phyloP scores from a whole-genome alignment of 306 rosid genomes.

The Quercus engelmannii region DNA sequence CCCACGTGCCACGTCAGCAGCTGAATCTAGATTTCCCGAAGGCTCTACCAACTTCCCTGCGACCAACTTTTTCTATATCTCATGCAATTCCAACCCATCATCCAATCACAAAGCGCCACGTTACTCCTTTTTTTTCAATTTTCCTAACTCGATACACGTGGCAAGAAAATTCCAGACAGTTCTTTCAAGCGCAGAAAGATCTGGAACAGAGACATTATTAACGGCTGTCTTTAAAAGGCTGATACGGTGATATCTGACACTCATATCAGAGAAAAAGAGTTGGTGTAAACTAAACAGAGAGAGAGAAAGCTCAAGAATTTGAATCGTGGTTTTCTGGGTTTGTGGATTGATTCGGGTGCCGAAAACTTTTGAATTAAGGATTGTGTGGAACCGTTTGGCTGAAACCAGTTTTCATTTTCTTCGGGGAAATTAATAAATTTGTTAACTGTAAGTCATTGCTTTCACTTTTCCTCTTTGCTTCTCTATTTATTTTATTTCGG shows the following conservation, averaged over 20 bases:
- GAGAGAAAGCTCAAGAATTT: not conserved
- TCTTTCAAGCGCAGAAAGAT: conserved; percentile 37
- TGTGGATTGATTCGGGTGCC: conserved; percentile 43
- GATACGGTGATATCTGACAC: not conserved
- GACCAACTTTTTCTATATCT: not conserved
- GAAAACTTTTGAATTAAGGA: conserved; percentile 47
- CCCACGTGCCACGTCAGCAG: too few species aligned
- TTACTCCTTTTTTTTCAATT: accelerated
- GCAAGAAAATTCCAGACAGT: conserved; percentile 28
- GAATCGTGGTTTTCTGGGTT: conserved; percentile 33
- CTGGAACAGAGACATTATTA: conserved; percentile 21
- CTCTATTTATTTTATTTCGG: too few species aligned
- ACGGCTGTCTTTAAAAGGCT: not conserved
- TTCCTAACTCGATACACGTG: not conserved
- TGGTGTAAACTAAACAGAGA: not conserved
- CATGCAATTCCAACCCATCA: not conserved
- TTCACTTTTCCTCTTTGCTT: not conserved
- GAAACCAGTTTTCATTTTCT: conserved; percentile 4
- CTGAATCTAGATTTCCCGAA: too few species aligned
- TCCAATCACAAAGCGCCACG: not conserved
- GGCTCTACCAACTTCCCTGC: not conserved
- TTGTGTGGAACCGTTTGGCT: conserved; percentile 47
- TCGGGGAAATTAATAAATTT: too few species aligned
- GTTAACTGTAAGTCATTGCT: conserved; percentile 26
- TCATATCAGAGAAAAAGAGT: not conserved